These are phyloP conservation scores for Colletotrichum liaoningense DNA, from an alignment of 2,329 filamentous ascomycete species.

Conservation along the genomic window DNA sequence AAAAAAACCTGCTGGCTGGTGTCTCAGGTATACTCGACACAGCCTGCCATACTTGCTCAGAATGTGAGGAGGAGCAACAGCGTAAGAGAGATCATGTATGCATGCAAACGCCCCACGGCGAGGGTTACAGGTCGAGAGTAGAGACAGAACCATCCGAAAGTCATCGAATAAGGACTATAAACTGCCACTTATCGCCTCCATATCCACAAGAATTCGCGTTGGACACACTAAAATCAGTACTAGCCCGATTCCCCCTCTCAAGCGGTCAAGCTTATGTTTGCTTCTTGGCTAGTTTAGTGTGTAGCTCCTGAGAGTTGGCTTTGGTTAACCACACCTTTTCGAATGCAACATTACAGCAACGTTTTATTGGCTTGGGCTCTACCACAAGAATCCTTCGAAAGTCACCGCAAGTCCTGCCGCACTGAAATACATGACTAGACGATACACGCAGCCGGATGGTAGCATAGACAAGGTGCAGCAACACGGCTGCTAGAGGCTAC, in stretches of 20 bases:
- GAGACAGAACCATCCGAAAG: neutral
- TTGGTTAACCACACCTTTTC: neutral
- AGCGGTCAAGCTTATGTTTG: neutral
- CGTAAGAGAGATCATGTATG: neutral
- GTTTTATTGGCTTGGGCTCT: neutral
- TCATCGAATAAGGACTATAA: no score
- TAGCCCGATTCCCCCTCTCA: neutral
- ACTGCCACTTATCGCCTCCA: neutral
- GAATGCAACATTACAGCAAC: neutral
- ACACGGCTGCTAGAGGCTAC: neutral
- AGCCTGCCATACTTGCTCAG: neutral
- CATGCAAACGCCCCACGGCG: neutral
- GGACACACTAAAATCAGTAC: neutral
- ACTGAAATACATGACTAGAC: neutral
- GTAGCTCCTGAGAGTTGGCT: neutral
- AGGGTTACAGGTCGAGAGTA: neutral
- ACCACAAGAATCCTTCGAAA: neutral
- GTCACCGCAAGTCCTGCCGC: neutral
- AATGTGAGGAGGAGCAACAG: neutral
- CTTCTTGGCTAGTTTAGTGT: neutral
- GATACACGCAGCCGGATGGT: neutral
- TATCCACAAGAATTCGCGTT: neutral
- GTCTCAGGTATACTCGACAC: neutral
- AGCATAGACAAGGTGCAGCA: neutral
- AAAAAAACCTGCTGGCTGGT: neutral